These are phyloP conservation scores for Zopfia rhizophila DNA, from an alignment of 2,329 filamentous ascomycete species.

Conservation along the genomic window DNA sequence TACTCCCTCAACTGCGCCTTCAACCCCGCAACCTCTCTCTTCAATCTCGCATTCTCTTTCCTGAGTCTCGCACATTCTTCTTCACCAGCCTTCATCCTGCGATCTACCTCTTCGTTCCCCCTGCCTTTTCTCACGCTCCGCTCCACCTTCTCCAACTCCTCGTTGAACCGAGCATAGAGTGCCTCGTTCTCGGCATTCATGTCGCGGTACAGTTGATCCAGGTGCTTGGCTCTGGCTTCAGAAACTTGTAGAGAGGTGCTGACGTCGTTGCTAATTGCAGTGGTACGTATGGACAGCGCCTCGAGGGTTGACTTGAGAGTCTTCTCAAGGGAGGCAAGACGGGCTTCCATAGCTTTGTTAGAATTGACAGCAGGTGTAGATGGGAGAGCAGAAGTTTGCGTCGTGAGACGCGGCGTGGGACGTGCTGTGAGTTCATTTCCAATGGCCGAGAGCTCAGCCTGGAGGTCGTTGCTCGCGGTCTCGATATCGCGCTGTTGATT, in stretches of 20 bases:
- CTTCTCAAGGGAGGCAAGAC: constrained; percentile 74
- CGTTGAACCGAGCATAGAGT: constrained; percentile 90
- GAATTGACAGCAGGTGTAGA: constrained; percentile 27
- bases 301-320: constrained; percentile 63
- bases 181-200: constrained; percentile 91
- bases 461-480: constrained; percentile 74
- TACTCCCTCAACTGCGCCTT: constrained; percentile 60
- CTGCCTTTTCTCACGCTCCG: constrained; percentile 75
- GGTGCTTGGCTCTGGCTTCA: constrained; percentile 80
- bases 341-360: constrained; percentile 58
- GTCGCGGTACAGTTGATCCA: constrained; percentile 91
- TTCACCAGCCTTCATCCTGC: constrained; percentile 74
- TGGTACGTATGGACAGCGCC: constrained; percentile 44
- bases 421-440: constrained; percentile 76
- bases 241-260: constrained; percentile 76
- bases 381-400: constrained; percentile 41
- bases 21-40: constrained; percentile 80
- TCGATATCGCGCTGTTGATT: constrained; percentile 80
- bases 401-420: constrained; percentile 42
- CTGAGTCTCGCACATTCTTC: constrained; percentile 82
- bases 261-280: constrained; percentile 74
- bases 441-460: constrained; percentile 81
- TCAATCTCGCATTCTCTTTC: constrained; percentile 86
- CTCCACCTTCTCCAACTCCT: constrained; percentile 85
- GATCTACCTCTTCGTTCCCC: constrained; percentile 80